phyloP scores from a whole-genome alignment of 2,329 filamentous ascomycete species.

The Cercospora janseana region DNA sequence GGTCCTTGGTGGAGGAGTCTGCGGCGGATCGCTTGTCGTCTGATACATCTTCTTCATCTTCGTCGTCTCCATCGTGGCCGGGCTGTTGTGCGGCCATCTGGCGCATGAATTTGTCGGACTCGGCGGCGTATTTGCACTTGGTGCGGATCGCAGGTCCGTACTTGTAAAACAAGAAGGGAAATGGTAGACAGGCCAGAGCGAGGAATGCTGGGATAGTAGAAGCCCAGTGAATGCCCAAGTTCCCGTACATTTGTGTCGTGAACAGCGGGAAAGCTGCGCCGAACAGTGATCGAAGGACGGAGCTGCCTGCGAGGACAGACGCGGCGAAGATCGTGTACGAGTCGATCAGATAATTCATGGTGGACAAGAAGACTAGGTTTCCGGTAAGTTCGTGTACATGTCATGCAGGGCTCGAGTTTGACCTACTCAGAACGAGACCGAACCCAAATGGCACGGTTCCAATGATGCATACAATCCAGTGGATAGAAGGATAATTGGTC shows the following conservation, averaged over 20 bases:
- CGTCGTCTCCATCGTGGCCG: constrained; percentile 15
- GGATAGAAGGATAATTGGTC: constrained; percentile 58
- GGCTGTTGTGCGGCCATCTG: constrained; percentile 40
- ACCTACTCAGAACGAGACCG: constrained; percentile 63
- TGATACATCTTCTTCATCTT: constrained; percentile 21
- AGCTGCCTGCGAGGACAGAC: constrained; percentile 72
- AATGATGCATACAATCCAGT: constrained; percentile 55
- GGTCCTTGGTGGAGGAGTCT: constrained; percentile 19
- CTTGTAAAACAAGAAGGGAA: constrained; percentile 73
- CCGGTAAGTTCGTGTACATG: no score
- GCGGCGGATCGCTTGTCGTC: constrained; percentile 6
- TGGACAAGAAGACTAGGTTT: no score
- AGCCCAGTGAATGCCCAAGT: constrained; percentile 65
- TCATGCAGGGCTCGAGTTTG: no score
- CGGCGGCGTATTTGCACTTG: constrained; percentile 67
- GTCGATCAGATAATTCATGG: no score
- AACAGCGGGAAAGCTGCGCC: constrained; percentile 81
- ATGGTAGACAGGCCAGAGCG: constrained; percentile 67
- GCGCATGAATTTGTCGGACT: constrained; percentile 62
- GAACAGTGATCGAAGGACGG: constrained; percentile 73
- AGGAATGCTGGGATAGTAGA: constrained; percentile 71
- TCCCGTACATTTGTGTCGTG: constrained; percentile 60
- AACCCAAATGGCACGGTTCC: constrained; percentile 56
- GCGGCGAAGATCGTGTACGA: constrained; percentile 63
- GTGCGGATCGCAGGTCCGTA: constrained; percentile 62